Evolutionary conservation across 495 filamentous ascomycete genomes (phyloP).

Genomic region (Tuber umbilicatum): DNA sequence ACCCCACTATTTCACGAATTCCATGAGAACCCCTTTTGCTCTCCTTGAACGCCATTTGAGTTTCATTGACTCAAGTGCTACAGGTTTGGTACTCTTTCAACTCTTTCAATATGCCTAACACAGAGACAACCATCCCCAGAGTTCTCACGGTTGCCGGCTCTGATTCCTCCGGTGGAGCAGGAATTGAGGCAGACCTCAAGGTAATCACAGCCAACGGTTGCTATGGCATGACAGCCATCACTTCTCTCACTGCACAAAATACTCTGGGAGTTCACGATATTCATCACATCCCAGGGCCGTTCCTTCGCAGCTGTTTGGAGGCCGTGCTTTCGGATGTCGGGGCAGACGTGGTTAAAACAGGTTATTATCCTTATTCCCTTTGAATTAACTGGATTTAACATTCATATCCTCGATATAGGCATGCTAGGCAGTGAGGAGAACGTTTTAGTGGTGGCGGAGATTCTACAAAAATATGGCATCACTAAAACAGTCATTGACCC

Average conservation of each 20-base stretch:
- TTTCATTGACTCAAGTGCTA: background rate
- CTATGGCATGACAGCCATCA: slow-evolving; percentile 96
- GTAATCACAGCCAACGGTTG: slow-evolving; percentile 84
- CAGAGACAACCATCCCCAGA: slow-evolving; percentile 27
- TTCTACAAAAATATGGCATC: slow-evolving; percentile 55
- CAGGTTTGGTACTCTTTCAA: background rate
- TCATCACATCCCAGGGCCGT: slow-evolving; percentile 68
- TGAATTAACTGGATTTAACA: background rate
- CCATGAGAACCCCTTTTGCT: background rate
- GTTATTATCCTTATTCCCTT: slow-evolving; percentile 46
- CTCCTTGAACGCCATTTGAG: background rate
- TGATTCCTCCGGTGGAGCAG: slow-evolving; percentile 80
- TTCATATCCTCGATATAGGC: slow-evolving; percentile 48
- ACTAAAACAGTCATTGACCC: slow-evolving; percentile 73
- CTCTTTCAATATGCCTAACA: slow-evolving; percentile 8
- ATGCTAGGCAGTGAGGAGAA: slow-evolving; percentile 82
- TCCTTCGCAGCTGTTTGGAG: slow-evolving; percentile 78
- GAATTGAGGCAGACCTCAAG: slow-evolving; percentile 95
- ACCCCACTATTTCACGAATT: slow-evolving; percentile 1
- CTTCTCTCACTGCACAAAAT: slow-evolving; percentile 90
- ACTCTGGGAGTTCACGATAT: slow-evolving; percentile 77
- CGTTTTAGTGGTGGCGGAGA: slow-evolving; percentile 65
- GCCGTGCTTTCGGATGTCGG: slow-evolving; percentile 75
- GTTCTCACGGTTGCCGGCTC: slow-evolving; percentile 80
- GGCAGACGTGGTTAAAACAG: slow-evolving; percentile 84